Conservation (phyloP, 1,284 basidiomycete genomes). For the Ceratobasidium sp. region DNA sequence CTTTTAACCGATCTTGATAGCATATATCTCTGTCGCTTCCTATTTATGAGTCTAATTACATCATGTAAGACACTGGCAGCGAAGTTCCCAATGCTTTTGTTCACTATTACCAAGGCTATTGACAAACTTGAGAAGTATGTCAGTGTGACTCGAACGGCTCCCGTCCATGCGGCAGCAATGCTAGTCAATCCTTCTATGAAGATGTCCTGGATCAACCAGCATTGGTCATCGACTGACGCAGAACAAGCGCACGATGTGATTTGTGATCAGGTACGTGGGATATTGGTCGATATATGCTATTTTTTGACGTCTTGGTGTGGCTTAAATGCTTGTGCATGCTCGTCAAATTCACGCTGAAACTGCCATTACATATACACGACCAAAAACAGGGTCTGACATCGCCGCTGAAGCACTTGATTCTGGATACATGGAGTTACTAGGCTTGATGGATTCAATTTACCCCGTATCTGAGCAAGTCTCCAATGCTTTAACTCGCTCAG, state of each 20-base stretch:
- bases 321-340: too few relatives aligned
- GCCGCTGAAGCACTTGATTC: too few relatives aligned
- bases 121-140: slow-evolving; percentile 16
- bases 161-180: slow-evolving; percentile 9
- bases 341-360: too few relatives aligned
- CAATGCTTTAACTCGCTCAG: too few relatives aligned
- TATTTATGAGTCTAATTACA: slow-evolving; percentile 23
- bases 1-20: too few relatives aligned
- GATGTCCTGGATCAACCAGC: slow-evolving; percentile 9
- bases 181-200: slow-evolving; percentile 18
- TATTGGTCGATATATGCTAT: neutral
- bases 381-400: too few relatives aligned
- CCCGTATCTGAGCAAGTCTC: too few relatives aligned
- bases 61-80: neutral
- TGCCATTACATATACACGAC: too few relatives aligned
- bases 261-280: too few relatives aligned
- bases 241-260: neutral
- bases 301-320: neutral
- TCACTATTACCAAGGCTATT: neutral
- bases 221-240: neutral
- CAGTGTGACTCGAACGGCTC: neutral
- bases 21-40: slow-evolving; percentile 36
- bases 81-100: neutral
- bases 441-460: too few relatives aligned
- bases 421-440: too few relatives aligned